phyloP scores from a whole-genome alignment of 441 rosid genomes.

The Arabidopsis hybrid region DNA sequence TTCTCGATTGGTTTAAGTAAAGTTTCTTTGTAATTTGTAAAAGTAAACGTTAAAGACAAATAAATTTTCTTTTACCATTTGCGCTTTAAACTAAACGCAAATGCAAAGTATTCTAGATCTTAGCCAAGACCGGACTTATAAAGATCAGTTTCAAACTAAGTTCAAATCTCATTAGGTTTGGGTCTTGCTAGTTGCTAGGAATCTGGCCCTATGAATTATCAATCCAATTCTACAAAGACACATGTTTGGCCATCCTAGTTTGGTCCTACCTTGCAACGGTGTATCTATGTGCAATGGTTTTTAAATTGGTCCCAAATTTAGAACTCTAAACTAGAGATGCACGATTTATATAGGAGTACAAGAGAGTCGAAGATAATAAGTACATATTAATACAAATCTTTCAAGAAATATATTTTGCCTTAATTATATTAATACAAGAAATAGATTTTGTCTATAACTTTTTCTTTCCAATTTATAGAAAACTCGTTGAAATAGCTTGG shows the following conservation, averaged over 20 bases:
- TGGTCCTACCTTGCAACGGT: slow-evolving; percentile 7
- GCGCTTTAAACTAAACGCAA: neutral
- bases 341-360: neutral
- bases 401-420: neutral
- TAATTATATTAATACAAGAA: neutral
- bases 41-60: neutral
- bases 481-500: neutral
- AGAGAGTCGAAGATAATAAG: neutral
- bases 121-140: slow-evolving; percentile 1
- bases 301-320: neutral
- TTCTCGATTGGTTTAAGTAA: neutral
- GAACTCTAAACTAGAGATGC: neutral
- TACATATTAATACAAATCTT: neutral
- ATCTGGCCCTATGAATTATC: neutral
- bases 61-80: too few species aligned
- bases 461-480: neutral
- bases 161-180: neutral
- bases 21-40: neutral
- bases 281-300: neutral
- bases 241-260: slow-evolving; percentile 10
- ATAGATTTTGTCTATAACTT: too few species aligned
- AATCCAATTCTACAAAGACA: neutral
- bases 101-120: neutral
- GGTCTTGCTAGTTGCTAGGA: neutral
- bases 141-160: neutral